These are phyloP conservation scores for Leccinum longicurvipes DNA, from an alignment of 768 basidiomycete genomes.

Conservation along the genomic window DNA sequence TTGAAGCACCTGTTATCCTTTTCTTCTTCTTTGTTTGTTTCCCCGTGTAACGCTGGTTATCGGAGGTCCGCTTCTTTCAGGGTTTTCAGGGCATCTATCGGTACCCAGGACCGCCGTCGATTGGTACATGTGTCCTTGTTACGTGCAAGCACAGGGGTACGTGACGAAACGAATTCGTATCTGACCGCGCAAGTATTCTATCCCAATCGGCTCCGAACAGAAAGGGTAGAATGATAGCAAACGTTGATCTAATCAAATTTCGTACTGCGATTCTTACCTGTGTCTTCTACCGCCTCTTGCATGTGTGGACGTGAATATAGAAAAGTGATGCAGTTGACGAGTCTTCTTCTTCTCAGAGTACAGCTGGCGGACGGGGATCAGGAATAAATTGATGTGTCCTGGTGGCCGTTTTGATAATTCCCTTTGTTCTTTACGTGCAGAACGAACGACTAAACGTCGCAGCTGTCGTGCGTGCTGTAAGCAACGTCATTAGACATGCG, in stretches of 20 bases:
- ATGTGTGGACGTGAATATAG: conserved; percentile 6
- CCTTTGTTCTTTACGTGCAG: conserved; percentile 23
- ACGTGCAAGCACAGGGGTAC: conserved; percentile 5
- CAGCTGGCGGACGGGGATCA: conserved; percentile 9
- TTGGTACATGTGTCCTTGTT: conserved; percentile 2
- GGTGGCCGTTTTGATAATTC: conserved; percentile 6
- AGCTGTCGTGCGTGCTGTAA: conserved; percentile 5
- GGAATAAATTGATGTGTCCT: conserved; percentile 7
- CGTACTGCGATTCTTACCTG: conserved; percentile 1
- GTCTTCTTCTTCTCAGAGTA: conserved; percentile 4
- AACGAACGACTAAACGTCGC: conserved; percentile 1
- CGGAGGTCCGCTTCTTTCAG: not conserved
- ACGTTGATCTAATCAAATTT: conserved; percentile 12
- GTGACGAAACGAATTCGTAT: conserved; percentile 4
- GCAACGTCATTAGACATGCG: conserved; percentile 24
- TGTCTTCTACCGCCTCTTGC: not conserved
- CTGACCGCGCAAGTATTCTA: not conserved
- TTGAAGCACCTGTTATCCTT: not conserved
- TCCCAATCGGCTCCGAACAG: conserved; percentile 15
- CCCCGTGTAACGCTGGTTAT: not conserved
- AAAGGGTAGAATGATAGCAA: conserved; percentile 4
- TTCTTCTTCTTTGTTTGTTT: not conserved
- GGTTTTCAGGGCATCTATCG: not conserved
- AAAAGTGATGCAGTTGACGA: not conserved
- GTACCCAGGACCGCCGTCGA: not conserved